phyloP scores from a whole-genome alignment of 2,329 filamentous ascomycete genomes.

The Phyllosticta citrichinensis region DNA sequence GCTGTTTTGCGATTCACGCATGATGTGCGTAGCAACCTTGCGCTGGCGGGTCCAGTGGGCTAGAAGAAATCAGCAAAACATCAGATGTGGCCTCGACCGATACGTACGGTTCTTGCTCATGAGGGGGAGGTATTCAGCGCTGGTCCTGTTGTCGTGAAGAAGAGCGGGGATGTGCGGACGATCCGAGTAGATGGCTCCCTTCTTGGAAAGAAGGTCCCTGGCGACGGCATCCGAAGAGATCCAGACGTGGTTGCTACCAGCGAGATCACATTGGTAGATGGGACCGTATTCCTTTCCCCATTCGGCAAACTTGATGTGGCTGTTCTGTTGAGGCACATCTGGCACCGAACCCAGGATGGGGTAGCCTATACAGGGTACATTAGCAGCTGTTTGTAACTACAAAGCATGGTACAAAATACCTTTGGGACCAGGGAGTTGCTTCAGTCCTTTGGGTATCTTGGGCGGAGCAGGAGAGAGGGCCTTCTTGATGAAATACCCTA shows the following conservation, averaged over 20 bases:
- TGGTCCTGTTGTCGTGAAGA: slow-evolving; percentile 34
- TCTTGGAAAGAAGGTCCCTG: slow-evolving; percentile 34
- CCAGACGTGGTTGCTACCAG: slow-evolving; percentile 37
- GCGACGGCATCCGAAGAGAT: slow-evolving; percentile 34
- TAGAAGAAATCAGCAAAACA: slow-evolving; percentile 15
- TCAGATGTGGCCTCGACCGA: neutral
- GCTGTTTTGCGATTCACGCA: slow-evolving; percentile 33
- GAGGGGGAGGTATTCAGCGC: slow-evolving; percentile 36
- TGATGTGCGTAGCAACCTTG: slow-evolving; percentile 37
- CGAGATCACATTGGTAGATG: slow-evolving; percentile 36
- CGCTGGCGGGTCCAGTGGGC: slow-evolving; percentile 33
- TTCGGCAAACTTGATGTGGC: slow-evolving; percentile 36
- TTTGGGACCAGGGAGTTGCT: slow-evolving; percentile 31
- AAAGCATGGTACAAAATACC: slow-evolving; percentile 18
- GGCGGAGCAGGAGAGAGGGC: neutral
- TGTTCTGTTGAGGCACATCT: slow-evolving; percentile 34
- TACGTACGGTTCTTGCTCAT: slow-evolving; percentile 33
- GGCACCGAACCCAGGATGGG: slow-evolving; percentile 34
- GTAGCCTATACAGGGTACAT: slow-evolving; percentile 22
- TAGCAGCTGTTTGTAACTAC: neutral
- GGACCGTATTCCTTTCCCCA: slow-evolving; percentile 36
- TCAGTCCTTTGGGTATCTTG: slow-evolving; percentile 22
- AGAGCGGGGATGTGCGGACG: slow-evolving; percentile 36
- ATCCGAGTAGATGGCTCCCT: slow-evolving; percentile 37
- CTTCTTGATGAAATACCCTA: slow-evolving; percentile 14